Conservation (phyloP, 495 filamentous ascomycete genomes). For the Penicillium maclennaniae region DNA sequence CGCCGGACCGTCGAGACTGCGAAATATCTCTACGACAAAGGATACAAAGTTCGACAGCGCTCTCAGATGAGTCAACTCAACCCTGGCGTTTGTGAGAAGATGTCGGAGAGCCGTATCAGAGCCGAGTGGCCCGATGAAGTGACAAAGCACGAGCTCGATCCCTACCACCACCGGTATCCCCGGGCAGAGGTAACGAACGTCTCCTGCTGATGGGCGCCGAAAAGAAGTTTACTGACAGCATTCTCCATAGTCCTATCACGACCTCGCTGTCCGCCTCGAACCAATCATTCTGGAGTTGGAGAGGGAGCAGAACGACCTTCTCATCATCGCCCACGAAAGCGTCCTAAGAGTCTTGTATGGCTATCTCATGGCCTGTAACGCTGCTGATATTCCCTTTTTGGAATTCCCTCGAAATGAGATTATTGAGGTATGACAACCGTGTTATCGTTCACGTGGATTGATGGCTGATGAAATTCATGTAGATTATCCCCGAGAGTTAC, state of each 20-base stretch:
- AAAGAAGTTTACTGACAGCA: conserved; percentile 6
- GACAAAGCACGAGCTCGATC: conserved; percentile 86
- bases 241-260: conserved; percentile 80
- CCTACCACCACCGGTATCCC: conserved; percentile 96
- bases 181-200: conserved; percentile 71
- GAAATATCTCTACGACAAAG: conserved; percentile 67
- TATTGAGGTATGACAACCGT: conserved; percentile 61
- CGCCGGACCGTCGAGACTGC: conserved; percentile 89
- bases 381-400: conserved; percentile 89
- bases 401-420: conserved; percentile 96
- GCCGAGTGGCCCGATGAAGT: conserved; percentile 83
- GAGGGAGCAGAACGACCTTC: conserved; percentile 90
- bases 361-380: conserved; percentile 97
- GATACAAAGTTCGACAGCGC: conserved; percentile 82
- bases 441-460: conserved; percentile 12
- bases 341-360: conserved; percentile 95
- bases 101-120: conserved; percentile 77
- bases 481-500: conserved; percentile 95
- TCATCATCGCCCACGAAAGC: conserved; percentile 97
- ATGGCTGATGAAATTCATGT: conserved; percentile 11
- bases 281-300: conserved; percentile 98
- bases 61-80: conserved; percentile 97
- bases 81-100: conserved; percentile 90
- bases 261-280: conserved; percentile 95
- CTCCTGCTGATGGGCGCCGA: not conserved